Conservation (phyloP, 2,329 filamentous ascomycete species). For the Aspergillus glaucus region DNA sequence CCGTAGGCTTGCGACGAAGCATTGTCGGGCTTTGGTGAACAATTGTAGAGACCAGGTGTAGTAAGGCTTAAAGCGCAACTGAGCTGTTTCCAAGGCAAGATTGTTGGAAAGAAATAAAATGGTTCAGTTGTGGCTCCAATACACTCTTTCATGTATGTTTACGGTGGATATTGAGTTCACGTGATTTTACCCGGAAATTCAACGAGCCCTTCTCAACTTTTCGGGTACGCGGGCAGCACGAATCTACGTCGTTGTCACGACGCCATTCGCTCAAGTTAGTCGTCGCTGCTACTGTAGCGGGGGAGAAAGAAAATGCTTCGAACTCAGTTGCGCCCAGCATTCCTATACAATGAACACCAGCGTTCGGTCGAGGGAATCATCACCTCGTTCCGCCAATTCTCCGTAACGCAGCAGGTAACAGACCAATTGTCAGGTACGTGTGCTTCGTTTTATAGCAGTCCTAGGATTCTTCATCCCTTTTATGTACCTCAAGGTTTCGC, state of each 20-base stretch:
- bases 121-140: no score
- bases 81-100: neutral
- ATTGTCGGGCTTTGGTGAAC: conserved; percentile 22
- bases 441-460: neutral
- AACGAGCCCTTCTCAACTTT: neutral
- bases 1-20: conserved; percentile 47
- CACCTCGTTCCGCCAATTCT: conserved; percentile 21
- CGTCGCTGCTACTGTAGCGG: neutral
- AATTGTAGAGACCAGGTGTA: no score
- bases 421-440: conserved; percentile 19
- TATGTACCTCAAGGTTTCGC: neutral
- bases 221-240: neutral
- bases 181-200: conserved; percentile 8
- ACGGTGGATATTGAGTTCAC: conserved; percentile 4
- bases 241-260: conserved; percentile 4
- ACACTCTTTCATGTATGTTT: no score
- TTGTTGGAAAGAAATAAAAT: no score
- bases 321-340: conserved; percentile 16
- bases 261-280: neutral
- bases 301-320: conserved; percentile 21
- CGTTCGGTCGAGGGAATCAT: conserved; percentile 10
- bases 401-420: conserved; percentile 12
- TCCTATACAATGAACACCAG: conserved; percentile 7
- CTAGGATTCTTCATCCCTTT: neutral
- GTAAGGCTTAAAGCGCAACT: no score